Evolutionary conservation across 1,284 basidiomycete species (phyloP), one percentile per base, ranked within the genome.

Genomic region (Albatrellus sp.): DNA sequence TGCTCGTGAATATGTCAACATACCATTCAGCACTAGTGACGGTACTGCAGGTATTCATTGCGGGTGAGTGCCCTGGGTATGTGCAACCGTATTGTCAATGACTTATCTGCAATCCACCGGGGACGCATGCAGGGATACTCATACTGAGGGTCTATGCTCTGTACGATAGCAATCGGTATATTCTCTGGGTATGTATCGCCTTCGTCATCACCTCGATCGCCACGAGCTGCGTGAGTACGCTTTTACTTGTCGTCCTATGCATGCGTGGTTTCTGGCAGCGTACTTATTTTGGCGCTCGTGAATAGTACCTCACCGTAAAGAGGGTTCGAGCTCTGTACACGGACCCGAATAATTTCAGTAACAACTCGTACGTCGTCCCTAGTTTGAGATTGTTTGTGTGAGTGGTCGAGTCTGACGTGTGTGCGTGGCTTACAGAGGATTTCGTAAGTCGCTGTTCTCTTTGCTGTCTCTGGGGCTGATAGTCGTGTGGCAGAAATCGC

Each of bases 81-180:
- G 10, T 19, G 19, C 11, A 31, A 14, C 32, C 12, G 17, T 30
- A 16, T 10, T 9, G 34, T 31, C 11, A 28, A n/a, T 5, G 13
- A n/a, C 31, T 42, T n/a, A 42, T 40, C 10, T 40, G 13, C 32
- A 34, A 17, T 24, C 7, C 4, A 24, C 7, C 24, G 24, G 7
- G 4, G 24, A 24, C 7, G 7, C 24, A 24, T 10, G 30, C 40
- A 70, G 69, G 54, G 17, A 57, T 69, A 48, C 57, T 70, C 44
- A 58, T 64, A 12, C 62, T 66, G 52, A 60, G 69, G 10, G 64
- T 63, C 17, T 69, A 69, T 42, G 68, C 68, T 1, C 51, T 71
- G 10, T 70, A 69, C 48, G 57, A 60, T 13, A 57, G 63, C 5
- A 64, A 57, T 31, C 52, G 52, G n/a, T 49, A 45, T 30, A 53